These are phyloP conservation scores for Russula sp. DNA, from an alignment of 768 basidiomycete genomes.

Conservation along the genomic window DNA sequence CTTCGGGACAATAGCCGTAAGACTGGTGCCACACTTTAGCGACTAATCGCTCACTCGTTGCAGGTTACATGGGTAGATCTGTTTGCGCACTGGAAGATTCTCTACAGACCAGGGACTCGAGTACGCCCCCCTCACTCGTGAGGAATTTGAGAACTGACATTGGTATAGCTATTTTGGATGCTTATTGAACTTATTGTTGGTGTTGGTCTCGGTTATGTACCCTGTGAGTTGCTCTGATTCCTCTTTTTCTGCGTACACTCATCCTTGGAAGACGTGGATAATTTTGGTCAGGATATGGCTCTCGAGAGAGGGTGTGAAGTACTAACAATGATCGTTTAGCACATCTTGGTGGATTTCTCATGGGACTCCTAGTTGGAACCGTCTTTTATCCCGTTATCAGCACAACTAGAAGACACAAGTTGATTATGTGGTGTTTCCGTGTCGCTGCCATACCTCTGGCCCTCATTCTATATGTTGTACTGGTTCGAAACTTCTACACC, in stretches of 20 bases:
- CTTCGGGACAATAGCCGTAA: constrained; percentile 78
- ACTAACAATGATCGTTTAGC: constrained; percentile 43
- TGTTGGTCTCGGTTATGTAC: constrained; percentile 78
- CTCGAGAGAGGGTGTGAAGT: constrained; percentile 1
- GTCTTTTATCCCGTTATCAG: constrained; percentile 90
- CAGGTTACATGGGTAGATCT: constrained; percentile 85
- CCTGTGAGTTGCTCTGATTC: constrained; percentile 50
- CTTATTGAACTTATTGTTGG: constrained; percentile 84
- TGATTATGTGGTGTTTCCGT: constrained; percentile 71
- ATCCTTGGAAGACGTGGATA: constrained; percentile 68
- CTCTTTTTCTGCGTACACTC: not conserved
- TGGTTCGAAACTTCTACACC: constrained; percentile 87
- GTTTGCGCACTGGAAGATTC: constrained; percentile 88
- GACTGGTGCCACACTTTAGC: constrained; percentile 28
- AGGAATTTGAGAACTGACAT: not conserved
- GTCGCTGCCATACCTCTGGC: constrained; percentile 70
- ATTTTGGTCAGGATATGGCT: constrained; percentile 58
- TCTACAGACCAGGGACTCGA: constrained; percentile 76
- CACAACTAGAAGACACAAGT: constrained; percentile 65
- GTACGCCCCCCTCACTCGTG: constrained; percentile 39
- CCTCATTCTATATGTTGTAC: constrained; percentile 75
- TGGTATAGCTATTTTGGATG: constrained; percentile 70
- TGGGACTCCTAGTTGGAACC: constrained; percentile 79
- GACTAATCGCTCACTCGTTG: constrained; percentile 1
- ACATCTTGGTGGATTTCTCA: constrained; percentile 83